Percentiles rank a stretch among this genome's conserved stretches.
These are phyloP conservation scores for Penicillium chermesinum DNA, from an alignment of 495 filamentous ascomycete species.

Conservation along the genomic window DNA sequence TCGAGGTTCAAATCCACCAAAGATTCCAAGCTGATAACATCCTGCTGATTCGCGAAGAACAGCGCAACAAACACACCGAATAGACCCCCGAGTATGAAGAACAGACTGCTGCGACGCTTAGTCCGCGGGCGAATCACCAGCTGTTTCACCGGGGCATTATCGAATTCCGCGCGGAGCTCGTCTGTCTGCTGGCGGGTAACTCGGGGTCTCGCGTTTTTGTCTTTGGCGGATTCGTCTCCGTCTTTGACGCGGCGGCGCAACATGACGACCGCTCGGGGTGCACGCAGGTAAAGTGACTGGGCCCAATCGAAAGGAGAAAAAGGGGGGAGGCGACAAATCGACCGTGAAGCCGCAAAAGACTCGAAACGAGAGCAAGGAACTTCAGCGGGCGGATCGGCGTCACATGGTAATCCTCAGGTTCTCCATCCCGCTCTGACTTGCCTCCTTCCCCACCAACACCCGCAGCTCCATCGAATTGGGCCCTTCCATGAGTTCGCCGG, in stretches of 20 bases:
- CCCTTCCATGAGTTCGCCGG: slow-evolving; percentile 12
- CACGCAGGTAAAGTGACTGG: not conserved
- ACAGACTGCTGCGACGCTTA: slow-evolving; percentile 69
- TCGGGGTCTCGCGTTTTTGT: slow-evolving; percentile 10
- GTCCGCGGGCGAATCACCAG: slow-evolving; percentile 47
- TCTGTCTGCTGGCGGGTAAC: slow-evolving; percentile 11
- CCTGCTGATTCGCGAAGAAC: slow-evolving; percentile 78
- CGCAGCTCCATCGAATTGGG: slow-evolving; percentile 2
- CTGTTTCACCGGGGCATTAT: slow-evolving; percentile 30
- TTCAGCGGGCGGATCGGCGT: slow-evolving; percentile 25
- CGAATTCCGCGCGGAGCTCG: slow-evolving; percentile 24
- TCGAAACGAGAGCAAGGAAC: slow-evolving; percentile 8
- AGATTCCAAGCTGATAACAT: slow-evolving; percentile 76
- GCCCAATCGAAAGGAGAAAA: slow-evolving; percentile 5
- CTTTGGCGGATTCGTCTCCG: slow-evolving; percentile 13
- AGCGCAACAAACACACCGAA: slow-evolving; percentile 77
- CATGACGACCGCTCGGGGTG: slow-evolving; percentile 26
- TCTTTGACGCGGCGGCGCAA: slow-evolving; percentile 42
- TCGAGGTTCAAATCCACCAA: slow-evolving; percentile 81
- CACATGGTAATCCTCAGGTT: slow-evolving; percentile 33
- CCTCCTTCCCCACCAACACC: slow-evolving; percentile 3
- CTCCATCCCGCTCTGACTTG: slow-evolving; percentile 9
- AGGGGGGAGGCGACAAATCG: not conserved
- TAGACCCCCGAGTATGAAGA: slow-evolving; percentile 77
- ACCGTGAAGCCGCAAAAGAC: slow-evolving; percentile 1